Base-by-base conservation (phyloP, 495 filamentous ascomycete species). In the Talaromyces borbonicus region DNA sequence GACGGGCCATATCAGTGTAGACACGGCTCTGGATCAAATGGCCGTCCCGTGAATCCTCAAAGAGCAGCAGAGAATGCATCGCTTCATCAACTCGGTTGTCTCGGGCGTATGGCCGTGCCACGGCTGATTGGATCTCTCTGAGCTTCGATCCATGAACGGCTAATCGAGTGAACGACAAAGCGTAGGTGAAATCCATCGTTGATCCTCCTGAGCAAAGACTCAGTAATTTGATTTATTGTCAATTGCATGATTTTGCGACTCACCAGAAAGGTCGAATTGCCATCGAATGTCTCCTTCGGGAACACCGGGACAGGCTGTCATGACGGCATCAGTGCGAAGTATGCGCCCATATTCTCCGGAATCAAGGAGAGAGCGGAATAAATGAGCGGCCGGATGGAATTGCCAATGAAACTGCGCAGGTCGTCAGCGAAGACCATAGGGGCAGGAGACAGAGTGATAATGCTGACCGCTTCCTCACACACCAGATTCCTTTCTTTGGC, bases 201-300 rank as follows among this genome's bases (percentile, higher is more conserved):
- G 51, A 52, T 24, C 56, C 56, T 18, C 56, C 56, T 54, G 45
- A 51, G n/a, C 6, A 46, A 43, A 43, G 19, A 23, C 7, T 22
- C 39, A 4, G 35, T n/a, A n/a, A n/a, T n/a, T n/a, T n/a, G n/a
- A n/a, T n/a, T 18, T 7, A 19, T 14, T 9, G 7, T 9, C 11
- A 9, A 9, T 8, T 15, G n/a, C 31, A 4, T 8, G 16, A 19
- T 7, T 25, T 33, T 6, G n/a, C n/a, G 3, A 7, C 16, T 54
- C 54, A 15, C 79, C 78, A 9, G 63, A 61, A 0, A 81, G 60
- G 2, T 68, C 57, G 48, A 74, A 81, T 16, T 66, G 49, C 59
- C 68, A 81, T 3, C 75, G 61, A 49, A 80, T 84, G 55, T 80
- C 67, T 19, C 73, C 65, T 5, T 56, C 35, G 0, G 57, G 48